Evolutionary conservation across 2,329 filamentous ascomycete genomes (phyloP).

Genomic region (Calonectria fujianensis): DNA sequence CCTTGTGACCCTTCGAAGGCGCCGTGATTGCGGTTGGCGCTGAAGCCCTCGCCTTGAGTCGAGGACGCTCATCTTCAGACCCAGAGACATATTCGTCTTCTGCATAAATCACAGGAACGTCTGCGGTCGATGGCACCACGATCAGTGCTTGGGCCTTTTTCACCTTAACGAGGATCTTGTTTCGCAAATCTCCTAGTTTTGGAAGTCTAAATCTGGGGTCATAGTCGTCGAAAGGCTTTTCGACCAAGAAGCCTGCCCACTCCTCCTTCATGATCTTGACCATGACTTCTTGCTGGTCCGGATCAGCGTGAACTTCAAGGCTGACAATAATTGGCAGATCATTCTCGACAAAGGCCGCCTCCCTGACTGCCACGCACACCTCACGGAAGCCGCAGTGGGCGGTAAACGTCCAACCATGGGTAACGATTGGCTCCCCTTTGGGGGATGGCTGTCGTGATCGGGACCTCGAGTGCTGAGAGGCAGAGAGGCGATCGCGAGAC

Average conservation of each 20-base stretch:
- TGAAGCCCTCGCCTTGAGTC: conserved; percentile 43
- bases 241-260: conserved; percentile 85
- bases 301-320: conserved; percentile 90
- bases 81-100: conserved; percentile 64
- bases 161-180: conserved; percentile 90
- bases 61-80: conserved; percentile 65
- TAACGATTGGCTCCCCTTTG: conserved; percentile 83
- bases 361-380: conserved; percentile 86
- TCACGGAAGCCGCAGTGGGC: conserved; percentile 90
- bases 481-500: conserved; percentile 60
- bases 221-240: conserved; percentile 70
- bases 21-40: conserved; percentile 33
- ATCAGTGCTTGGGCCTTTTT: conserved; percentile 73
- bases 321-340: conserved; percentile 92
- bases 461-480: conserved; percentile 50
- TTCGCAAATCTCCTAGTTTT: conserved; percentile 80
- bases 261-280: conserved; percentile 94
- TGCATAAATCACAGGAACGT: conserved; percentile 54
- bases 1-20: conserved; percentile 65
- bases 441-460: conserved; percentile 55
- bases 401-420: conserved; percentile 89
- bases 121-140: conserved; percentile 57
- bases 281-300: conserved; percentile 92
- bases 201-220: conserved; percentile 76
- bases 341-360: conserved; percentile 85